These are phyloP conservation scores for Allium sativum DNA, from an alignment of 106 monocot genomes.

Conservation along the genomic window DNA sequence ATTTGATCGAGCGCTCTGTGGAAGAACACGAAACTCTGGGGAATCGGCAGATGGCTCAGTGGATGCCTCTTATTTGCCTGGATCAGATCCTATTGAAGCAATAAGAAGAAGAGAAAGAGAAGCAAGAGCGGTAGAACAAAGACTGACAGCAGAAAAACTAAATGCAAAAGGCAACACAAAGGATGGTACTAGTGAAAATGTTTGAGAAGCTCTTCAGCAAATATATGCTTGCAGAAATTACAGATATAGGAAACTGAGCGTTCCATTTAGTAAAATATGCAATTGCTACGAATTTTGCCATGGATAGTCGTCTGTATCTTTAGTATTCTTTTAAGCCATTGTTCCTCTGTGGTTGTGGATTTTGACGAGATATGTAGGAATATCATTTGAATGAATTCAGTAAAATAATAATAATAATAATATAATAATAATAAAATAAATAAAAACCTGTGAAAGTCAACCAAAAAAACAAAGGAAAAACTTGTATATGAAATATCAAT, in stretches of 20 bases:
- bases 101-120: conserved; percentile 81
- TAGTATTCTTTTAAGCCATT: too few relatives aligned
- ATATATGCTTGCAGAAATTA: not conserved
- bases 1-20: conserved; percentile 67
- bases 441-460: too few relatives aligned
- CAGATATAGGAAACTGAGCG: not conserved
- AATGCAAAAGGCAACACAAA: conserved; percentile 17
- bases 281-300: too few relatives aligned
- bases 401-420: too few relatives aligned
- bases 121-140: conserved; percentile 77
- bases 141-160: conserved; percentile 62
- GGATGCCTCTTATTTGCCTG: conserved; percentile 63
- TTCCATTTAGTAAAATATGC: too few relatives aligned
- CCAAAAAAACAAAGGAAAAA: too few relatives aligned
- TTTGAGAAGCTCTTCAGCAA: conserved; percentile 18
- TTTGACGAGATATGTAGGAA: too few relatives aligned
- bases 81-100: conserved; percentile 90
- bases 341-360: too few relatives aligned
- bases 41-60: conserved; percentile 30
- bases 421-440: too few relatives aligned
- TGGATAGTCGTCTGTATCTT: too few relatives aligned
- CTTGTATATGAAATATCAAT: too few relatives aligned
- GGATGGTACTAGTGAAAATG: conserved; percentile 42
- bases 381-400: too few relatives aligned
- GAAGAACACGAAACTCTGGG: conserved; percentile 32